phyloP scores from a whole-genome alignment of 2,329 filamentous ascomycete species.

The Aspergillus intermedius region DNA sequence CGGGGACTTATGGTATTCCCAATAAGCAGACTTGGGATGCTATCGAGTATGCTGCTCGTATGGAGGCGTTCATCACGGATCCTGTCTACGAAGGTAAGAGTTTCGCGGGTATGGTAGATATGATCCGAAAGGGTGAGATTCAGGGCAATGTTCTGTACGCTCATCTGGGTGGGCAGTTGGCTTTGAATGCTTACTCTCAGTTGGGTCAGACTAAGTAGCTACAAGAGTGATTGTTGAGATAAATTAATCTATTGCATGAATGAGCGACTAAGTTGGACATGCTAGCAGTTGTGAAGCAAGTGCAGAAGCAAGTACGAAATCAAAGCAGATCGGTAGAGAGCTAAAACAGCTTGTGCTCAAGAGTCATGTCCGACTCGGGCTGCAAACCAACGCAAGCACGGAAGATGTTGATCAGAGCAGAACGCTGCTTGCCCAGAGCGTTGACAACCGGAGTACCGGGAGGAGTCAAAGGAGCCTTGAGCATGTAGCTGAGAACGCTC shows the following conservation, averaged over 20 bases:
- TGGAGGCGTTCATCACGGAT: slow-evolving; percentile 68
- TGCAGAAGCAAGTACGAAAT: not conserved
- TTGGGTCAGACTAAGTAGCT: slow-evolving; percentile 23
- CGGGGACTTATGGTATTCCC: slow-evolving; percentile 61
- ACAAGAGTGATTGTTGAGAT: not conserved
- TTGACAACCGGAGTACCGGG: slow-evolving; percentile 95
- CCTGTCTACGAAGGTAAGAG: slow-evolving; percentile 73
- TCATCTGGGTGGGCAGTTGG: slow-evolving; percentile 64
- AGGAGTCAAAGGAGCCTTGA: slow-evolving; percentile 87
- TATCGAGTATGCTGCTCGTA: slow-evolving; percentile 61
- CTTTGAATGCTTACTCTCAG: slow-evolving; percentile 59
- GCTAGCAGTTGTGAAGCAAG: not conserved
- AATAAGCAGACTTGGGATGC: slow-evolving; percentile 60
- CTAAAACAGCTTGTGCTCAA: slow-evolving; percentile 95
- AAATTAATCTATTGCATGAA: not conserved
- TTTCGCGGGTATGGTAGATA: slow-evolving; percentile 63
- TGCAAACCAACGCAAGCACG: slow-evolving; percentile 93
- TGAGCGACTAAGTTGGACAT: not conserved
- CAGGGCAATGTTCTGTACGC: slow-evolving; percentile 63
- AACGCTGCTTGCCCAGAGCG: slow-evolving; percentile 89
- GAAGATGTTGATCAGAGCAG: slow-evolving; percentile 95
- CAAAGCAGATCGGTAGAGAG: not conserved
- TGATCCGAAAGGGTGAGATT: slow-evolving; percentile 59
- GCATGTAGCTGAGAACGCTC: slow-evolving; percentile 97
- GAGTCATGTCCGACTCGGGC: slow-evolving; percentile 97